These are phyloP conservation scores for Multifurca ochricompacta DNA, from an alignment of 768 basidiomycete genomes.

Conservation along the genomic window DNA sequence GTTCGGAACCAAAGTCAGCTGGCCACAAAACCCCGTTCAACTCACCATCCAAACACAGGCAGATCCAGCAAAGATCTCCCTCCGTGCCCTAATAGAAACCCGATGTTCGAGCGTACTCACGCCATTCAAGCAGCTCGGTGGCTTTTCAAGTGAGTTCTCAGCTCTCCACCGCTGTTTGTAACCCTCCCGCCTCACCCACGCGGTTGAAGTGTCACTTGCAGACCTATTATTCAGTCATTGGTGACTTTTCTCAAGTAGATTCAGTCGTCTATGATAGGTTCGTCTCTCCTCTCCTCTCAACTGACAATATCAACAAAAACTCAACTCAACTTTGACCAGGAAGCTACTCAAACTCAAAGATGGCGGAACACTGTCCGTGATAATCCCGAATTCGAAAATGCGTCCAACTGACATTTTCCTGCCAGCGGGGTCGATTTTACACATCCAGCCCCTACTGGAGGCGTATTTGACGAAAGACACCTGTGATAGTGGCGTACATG, in stretches of 20 bases:
- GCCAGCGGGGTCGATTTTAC: constrained; percentile 58
- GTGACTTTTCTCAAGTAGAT: constrained; percentile 52
- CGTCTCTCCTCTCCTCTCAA: no score
- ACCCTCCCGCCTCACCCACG: background rate
- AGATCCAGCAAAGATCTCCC: constrained; percentile 11
- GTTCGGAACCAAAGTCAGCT: constrained; percentile 3
- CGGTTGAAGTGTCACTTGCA: constrained; percentile 44
- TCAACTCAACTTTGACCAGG: no score
- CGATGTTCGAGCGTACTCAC: constrained; percentile 26
- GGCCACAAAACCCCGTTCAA: constrained; percentile 4
- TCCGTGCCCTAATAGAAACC: constrained; percentile 24
- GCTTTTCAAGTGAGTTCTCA: constrained; percentile 25
- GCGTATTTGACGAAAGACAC: constrained; percentile 30
- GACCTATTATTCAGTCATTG: constrained; percentile 51
- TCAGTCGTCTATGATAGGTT: constrained; percentile 49
- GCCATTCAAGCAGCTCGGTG: constrained; percentile 27
- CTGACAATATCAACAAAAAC: no score
- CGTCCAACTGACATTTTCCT: background rate
- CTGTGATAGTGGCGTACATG: constrained; percentile 51
- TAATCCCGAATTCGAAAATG: background rate
- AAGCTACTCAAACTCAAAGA: constrained; percentile 43
- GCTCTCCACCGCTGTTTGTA: background rate
- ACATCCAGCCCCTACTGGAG: constrained; percentile 28
- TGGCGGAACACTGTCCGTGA: constrained; percentile 57
- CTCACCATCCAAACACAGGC: background rate